Evolutionary conservation across 345 rosid genomes (phyloP).

Genomic region (Populus nigra): DNA sequence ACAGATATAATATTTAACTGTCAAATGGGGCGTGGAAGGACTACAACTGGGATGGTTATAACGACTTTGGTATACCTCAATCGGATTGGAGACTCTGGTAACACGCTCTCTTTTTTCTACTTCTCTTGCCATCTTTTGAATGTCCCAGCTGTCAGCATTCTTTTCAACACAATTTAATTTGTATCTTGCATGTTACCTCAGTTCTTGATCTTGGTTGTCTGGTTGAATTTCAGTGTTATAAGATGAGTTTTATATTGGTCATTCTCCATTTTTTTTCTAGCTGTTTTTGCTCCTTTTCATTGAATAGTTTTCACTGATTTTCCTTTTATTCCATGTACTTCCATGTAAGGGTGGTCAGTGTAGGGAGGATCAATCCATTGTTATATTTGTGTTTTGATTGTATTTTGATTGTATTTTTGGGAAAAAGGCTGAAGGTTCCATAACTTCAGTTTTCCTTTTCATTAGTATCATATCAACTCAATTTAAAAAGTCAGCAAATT

Average conservation of each 20-base stretch:
- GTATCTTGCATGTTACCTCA: not conserved
- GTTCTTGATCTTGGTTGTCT: not conserved
- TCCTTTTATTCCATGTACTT: not conserved
- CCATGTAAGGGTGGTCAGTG: not conserved
- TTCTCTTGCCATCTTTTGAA: conserved; percentile 3
- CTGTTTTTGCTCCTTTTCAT: not conserved
- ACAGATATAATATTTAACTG: conserved; percentile 87
- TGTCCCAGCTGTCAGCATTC: not conserved
- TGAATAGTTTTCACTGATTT: not conserved
- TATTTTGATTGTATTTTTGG: not conserved
- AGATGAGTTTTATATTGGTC: not conserved
- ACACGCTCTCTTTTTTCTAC: conserved; percentile 20
- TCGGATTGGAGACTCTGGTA: conserved; percentile 88
- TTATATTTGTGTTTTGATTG: not conserved
- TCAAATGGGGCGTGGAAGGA: conserved; percentile 99
- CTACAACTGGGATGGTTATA: conserved; percentile 98
- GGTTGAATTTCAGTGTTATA: not conserved
- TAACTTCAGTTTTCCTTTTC: not conserved
- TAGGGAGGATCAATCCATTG: not conserved
- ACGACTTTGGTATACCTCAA: conserved; percentile 89
- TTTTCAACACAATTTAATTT: not conserved
- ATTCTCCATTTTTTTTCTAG: not conserved
- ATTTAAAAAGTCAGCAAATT: not conserved
- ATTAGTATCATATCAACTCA: not conserved
- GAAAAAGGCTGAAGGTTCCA: not conserved